Conservation (phyloP, 805 yeast species). For the Metschnikowia colocasiae region DNA sequence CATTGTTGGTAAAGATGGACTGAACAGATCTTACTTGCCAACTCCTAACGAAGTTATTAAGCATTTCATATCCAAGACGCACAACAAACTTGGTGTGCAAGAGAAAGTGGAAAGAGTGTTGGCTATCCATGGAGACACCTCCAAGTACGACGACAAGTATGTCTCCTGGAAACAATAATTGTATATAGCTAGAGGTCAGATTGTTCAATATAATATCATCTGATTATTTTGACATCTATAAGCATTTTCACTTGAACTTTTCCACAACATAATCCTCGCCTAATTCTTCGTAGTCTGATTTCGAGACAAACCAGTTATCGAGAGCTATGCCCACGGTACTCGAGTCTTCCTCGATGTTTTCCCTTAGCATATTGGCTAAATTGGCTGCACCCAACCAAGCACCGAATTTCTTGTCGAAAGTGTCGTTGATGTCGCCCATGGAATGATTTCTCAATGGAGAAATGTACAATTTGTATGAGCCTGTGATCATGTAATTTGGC, state of each 20-base stretch:
- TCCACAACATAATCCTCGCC: conserved; percentile 49
- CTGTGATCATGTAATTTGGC: conserved; percentile 41
- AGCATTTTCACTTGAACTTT: conserved; percentile 34
- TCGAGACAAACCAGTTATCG: conserved; percentile 54
- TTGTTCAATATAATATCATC: background rate
- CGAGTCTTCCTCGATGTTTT: conserved; percentile 21
- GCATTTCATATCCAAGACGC: conserved; percentile 52
- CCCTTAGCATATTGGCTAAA: conserved; percentile 59
- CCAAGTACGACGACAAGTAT: conserved; percentile 39
- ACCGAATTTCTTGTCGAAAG: conserved; percentile 54
- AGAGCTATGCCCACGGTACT: conserved; percentile 35
- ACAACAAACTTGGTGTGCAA: conserved; percentile 56
- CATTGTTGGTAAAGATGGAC: conserved; percentile 66
- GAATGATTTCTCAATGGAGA: conserved; percentile 24
- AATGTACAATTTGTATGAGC: conserved; percentile 21
- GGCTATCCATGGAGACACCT: conserved; percentile 50
- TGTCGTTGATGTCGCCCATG: conserved; percentile 29
- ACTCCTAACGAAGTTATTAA: conserved; percentile 64
- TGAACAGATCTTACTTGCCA: conserved; percentile 63
- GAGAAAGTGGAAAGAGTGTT: conserved; percentile 59
- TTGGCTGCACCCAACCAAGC: conserved; percentile 75
- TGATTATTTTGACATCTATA: background rate
- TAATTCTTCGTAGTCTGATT: conserved; percentile 61
- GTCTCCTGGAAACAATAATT: conserved; percentile 36
- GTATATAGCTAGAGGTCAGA: background rate